Conservation (phyloP, 2,329 filamentous ascomycete genomes). For the Colletotrichum sublineola region DNA sequence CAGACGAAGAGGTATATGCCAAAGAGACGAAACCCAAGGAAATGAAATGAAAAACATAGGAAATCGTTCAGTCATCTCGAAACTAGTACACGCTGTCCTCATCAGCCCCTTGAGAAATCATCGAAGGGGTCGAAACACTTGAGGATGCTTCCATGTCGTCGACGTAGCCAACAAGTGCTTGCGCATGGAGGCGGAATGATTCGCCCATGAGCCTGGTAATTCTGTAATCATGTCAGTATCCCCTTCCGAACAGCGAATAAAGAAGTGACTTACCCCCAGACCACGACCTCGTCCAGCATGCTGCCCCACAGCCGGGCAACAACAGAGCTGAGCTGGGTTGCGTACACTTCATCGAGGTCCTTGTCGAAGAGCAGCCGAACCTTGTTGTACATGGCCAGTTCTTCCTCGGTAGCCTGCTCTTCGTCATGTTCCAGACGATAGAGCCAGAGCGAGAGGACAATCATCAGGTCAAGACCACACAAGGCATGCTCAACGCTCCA, state of each 20-base stretch:
- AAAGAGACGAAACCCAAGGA: conserved; percentile 53
- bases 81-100: conserved; percentile 79
- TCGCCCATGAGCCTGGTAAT: conserved; percentile 98
- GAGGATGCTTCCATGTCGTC: conserved; percentile 81
- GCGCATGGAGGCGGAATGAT: conserved; percentile 95
- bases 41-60: conserved; percentile 54
- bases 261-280: conserved; percentile 90
- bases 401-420: conserved; percentile 87
- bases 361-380: conserved; percentile 91
- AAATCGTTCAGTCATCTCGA: conserved; percentile 66
- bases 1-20: conserved; percentile 60
- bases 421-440: conserved; percentile 99
- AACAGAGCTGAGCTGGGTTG: conserved; percentile 90
- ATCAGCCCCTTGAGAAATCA: conserved; percentile 78
- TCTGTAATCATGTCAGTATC: conserved; percentile 58
- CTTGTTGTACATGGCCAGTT: conserved; percentile 92
- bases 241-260: neutral
- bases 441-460: conserved; percentile 97
- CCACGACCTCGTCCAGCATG: conserved; percentile 98
- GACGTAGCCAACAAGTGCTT: conserved; percentile 94
- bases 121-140: conserved; percentile 78
- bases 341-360: conserved; percentile 85
- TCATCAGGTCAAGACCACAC: conserved; percentile 96
- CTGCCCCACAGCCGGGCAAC: conserved; percentile 96
- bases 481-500: conserved; percentile 99